Base-by-base conservation (phyloP, 2,329 filamentous ascomycete species). In the Penicillium sp. region DNA sequence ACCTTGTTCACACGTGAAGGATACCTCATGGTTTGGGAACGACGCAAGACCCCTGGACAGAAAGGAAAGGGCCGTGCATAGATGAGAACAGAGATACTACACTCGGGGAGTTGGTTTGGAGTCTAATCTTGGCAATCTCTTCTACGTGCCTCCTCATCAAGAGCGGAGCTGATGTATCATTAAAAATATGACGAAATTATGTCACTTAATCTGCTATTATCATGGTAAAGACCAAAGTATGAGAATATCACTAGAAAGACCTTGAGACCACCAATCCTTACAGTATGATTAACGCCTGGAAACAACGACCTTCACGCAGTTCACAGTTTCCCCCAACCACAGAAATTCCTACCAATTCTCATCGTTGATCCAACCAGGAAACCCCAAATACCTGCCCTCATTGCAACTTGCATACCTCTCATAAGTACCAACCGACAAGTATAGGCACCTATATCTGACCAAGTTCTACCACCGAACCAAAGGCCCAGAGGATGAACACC, bases 1-100 rank as follows among this genome's bases (percentile, higher is more conserved):
- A 83, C 96, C 65, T 72, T 99, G 61, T 96, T 96, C 68, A 88
- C 95, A 0, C 91, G 93, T 49, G 94, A 99, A 81, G 90, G 90
- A 52, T 97, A 97, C 79, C 76, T 97, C 55, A 95, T 97, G 83
- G 86, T 99, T 43, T 97, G 94, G 94, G 94, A 97, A 79, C 82
- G 89, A 73, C 84, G 92, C 74, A 87, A 84, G 69, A 56, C 64
- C 5, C 69, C 70, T 31, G 69, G 70, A 2, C 71, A 71, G 49
- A 79, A 77, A 64, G 70, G 68, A 8, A 76, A 72, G 60, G 65
- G 60, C 14, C 49, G 63, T 11, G 57, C 63, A 43, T 47, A 44
- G 49, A 31, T 22, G 18, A 11, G 29, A 11, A n/a, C 27, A 8
- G 14, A 16, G 22, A 11, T 13, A 38, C 5, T 13, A 38, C 5